Conservation (phyloP, 2,329 filamentous ascomycete species). For the Didymella pomorum region DNA sequence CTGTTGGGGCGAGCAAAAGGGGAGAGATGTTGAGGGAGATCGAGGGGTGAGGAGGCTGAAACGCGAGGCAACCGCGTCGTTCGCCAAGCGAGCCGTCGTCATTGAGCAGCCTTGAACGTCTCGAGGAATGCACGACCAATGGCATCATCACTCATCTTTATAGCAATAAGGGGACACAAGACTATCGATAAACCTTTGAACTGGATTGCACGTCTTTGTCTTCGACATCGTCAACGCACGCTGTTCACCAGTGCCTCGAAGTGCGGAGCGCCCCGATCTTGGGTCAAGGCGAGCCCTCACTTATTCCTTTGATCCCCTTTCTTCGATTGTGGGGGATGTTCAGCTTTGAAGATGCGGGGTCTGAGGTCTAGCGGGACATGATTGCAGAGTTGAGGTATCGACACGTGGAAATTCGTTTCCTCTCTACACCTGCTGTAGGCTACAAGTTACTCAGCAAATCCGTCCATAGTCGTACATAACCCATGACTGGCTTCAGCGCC, state of each 20-base stretch:
- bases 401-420: not conserved
- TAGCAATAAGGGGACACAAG: constrained; percentile 7
- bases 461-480: not conserved
- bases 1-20: constrained; percentile 3
- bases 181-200: constrained; percentile 11
- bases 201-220: not conserved
- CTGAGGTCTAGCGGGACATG: not conserved
- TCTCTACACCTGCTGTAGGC: not conserved
- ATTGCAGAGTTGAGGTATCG: not conserved
- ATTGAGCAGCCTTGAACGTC: not conserved
- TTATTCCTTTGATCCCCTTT: constrained; percentile 1
- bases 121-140: constrained; percentile 6
- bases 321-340: not conserved
- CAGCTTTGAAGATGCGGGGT: not conserved
- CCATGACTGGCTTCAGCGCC: not conserved
- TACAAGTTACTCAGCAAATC: not conserved
- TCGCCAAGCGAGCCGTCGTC: constrained; percentile 18
- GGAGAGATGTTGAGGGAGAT: not conserved
- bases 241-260: constrained; percentile 20
- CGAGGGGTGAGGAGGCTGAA: constrained; percentile 24
- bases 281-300: not conserved
- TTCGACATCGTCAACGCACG: not conserved
- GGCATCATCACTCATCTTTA: not conserved
- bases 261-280: constrained; percentile 6
- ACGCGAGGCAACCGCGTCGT: constrained; percentile 20